phyloP scores from a whole-genome alignment of 192 early-diverging fungal genomes.

The Coemansia javaensis region DNA sequence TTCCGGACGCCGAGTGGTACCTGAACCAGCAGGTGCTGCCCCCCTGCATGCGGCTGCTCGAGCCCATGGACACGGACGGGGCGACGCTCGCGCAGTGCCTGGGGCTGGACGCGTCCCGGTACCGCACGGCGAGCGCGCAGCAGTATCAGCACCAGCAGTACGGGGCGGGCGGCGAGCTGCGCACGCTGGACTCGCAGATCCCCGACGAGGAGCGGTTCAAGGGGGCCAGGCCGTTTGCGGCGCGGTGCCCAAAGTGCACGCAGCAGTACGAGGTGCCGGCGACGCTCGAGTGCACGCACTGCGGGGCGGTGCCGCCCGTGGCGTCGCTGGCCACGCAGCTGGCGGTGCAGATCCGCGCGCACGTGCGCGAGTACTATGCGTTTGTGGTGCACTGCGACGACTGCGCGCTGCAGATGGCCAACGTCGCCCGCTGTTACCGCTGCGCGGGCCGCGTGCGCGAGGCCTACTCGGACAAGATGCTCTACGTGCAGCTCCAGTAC shows the following conservation, averaged over 20 bases:
- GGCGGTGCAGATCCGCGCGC: slow-evolving; percentile 55
- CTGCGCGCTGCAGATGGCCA: slow-evolving; percentile 49
- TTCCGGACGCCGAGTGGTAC: slow-evolving; percentile 87
- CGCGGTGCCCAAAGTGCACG: slow-evolving; percentile 62
- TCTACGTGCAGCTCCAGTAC: slow-evolving; percentile 83
- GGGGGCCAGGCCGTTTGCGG: slow-evolving; percentile 51
- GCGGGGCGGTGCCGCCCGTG: slow-evolving; percentile 40
- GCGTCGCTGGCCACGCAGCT: slow-evolving; percentile 63
- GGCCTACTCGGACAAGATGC: slow-evolving; percentile 68
- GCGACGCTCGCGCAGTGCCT: slow-evolving; percentile 75
- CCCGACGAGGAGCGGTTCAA: slow-evolving; percentile 63
- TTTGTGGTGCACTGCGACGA: slow-evolving; percentile 78
- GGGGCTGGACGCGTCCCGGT: slow-evolving; percentile 72
- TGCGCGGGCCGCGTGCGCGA: slow-evolving; percentile 63
- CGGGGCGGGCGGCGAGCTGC: slow-evolving; percentile 52
- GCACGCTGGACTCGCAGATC: slow-evolving; percentile 74
- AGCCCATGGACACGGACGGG: slow-evolving; percentile 79
- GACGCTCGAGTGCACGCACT: slow-evolving; percentile 55
- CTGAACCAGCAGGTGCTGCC: slow-evolving; percentile 87
- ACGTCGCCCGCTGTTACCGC: too few relatives aligned
- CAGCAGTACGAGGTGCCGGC: slow-evolving; percentile 30
- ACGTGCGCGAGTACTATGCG: slow-evolving; percentile 71
- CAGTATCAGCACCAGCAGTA: slow-evolving; percentile 5
- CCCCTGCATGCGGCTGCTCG: slow-evolving; percentile 75
- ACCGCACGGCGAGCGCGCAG: slow-evolving; percentile 18